Percentiles rank a stretch among this genome's conserved stretches.
Evolutionary conservation across 2,329 filamentous ascomycete species (phyloP).

Genomic region (Dactylellina sp.): DNA sequence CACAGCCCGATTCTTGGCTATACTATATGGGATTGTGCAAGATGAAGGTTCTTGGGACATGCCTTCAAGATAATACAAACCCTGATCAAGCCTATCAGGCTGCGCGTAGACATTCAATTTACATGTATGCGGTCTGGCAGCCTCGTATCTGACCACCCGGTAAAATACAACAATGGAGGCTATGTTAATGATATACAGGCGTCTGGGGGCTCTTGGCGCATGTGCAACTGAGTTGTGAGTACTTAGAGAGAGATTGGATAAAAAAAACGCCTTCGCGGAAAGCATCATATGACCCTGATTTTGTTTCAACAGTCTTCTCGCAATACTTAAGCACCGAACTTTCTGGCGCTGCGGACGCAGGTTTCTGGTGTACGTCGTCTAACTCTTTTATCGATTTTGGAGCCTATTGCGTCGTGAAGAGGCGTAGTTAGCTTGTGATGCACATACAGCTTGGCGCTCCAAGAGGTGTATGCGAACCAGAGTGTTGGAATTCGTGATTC

Average conservation of each 20-base stretch:
- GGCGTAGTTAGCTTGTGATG: too few relatives aligned
- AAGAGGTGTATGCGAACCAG: not conserved
- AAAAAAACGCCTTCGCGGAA: too few relatives aligned
- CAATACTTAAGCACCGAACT: conserved; percentile 8
- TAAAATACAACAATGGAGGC: conserved; percentile 13
- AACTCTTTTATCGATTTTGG: too few relatives aligned
- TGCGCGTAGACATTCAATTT: too few relatives aligned
- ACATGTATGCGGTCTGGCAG: too few relatives aligned
- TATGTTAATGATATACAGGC: not conserved
- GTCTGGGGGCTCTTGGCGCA: not conserved
- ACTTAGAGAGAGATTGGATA: too few relatives aligned
- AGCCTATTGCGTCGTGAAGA: too few relatives aligned
- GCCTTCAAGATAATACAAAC: too few relatives aligned
- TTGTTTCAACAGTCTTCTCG: conserved; percentile 16
- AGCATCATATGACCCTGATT: too few relatives aligned
- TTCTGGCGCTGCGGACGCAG: conserved; percentile 20
- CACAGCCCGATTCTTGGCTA: conserved; percentile 10
- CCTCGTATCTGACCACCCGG: conserved; percentile 15
- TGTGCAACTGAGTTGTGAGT: too few relatives aligned
- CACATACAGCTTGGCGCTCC: not conserved
- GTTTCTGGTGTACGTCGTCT: not conserved
- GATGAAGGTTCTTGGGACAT: too few relatives aligned
- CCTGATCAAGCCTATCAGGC: too few relatives aligned
- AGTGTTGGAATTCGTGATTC: not conserved
- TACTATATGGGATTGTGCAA: not conserved